These are phyloP conservation scores for Trichoderma sp. DNA, from an alignment of 2,329 filamentous ascomycete species.

Conservation along the genomic window DNA sequence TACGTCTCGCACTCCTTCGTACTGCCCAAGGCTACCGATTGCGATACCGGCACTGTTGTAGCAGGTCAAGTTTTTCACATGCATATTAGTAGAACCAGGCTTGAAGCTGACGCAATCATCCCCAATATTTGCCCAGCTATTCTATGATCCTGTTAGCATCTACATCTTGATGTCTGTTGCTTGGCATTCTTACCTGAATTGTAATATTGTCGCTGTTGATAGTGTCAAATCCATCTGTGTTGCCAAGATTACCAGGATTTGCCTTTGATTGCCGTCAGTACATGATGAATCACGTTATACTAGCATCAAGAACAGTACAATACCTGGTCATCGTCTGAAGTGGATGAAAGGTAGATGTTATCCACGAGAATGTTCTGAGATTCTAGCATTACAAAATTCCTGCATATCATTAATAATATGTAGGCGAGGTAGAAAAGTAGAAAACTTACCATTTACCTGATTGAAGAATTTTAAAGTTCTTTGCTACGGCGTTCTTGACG, in stretches of 20 bases:
- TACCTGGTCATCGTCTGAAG: slow-evolving; percentile 11
- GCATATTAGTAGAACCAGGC: slow-evolving; percentile 14
- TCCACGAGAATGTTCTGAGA: slow-evolving; percentile 15
- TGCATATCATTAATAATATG: not conserved
- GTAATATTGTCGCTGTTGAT: slow-evolving; percentile 17
- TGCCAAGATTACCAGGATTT: slow-evolving; percentile 10
- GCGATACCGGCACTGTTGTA: slow-evolving; percentile 14
- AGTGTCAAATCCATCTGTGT: slow-evolving; percentile 10
- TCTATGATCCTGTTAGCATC: not conserved
- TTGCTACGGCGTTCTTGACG: slow-evolving; percentile 5
- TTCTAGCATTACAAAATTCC: slow-evolving; percentile 17
- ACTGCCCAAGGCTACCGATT: slow-evolving; percentile 11
- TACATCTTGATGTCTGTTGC: not conserved
- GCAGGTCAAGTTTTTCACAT: slow-evolving; percentile 14
- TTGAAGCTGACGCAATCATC: slow-evolving; percentile 17
- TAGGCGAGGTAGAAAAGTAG: rapidly evolving
- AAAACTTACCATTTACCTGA: slow-evolving; percentile 3
- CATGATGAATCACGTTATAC: not conserved
- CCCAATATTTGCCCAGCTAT: slow-evolving; percentile 10
- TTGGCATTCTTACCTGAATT: not conserved
- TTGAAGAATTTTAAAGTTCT: slow-evolving; percentile 6
- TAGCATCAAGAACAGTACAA: too few relatives aligned
- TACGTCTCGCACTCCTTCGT: slow-evolving; percentile 14
- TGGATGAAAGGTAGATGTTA: slow-evolving; percentile 14
- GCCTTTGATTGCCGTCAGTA: not conserved